Conservation (phyloP, 805 yeast species). For the Saturnispora bothae region DNA sequence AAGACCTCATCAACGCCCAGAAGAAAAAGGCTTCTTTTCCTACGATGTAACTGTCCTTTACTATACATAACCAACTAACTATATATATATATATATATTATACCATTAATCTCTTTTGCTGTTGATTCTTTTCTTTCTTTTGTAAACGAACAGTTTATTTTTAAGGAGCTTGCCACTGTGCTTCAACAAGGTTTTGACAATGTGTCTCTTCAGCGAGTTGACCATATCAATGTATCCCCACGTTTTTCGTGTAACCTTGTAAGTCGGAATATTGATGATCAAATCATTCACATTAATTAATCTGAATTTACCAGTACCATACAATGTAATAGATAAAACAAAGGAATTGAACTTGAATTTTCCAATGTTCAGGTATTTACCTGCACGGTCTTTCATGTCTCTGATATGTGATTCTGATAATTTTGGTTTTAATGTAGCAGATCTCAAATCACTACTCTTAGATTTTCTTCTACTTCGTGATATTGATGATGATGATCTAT, state of each 20-base stretch:
- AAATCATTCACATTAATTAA: conserved; percentile 72
- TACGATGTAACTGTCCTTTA: no score
- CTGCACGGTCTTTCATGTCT: conserved; percentile 68
- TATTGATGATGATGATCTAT: background rate
- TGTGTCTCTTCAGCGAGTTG: conserved; percentile 47
- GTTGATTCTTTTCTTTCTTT: conserved; percentile 11
- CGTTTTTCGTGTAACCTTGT: conserved; percentile 48
- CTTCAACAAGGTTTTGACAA: conserved; percentile 45
- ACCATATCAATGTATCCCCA: conserved; percentile 68
- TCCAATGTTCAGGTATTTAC: conserved; percentile 59
- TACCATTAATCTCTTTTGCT: background rate
- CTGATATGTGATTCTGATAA: conserved; percentile 19
- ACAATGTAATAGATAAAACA: conserved; percentile 59
- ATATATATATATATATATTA: no score
- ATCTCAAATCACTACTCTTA: background rate
- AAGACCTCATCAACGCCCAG: conserved; percentile 1
- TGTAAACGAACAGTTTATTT: conserved; percentile 43
- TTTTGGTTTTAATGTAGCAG: background rate
- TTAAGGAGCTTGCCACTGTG: conserved; percentile 72
- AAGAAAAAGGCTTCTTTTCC: conserved; percentile 2
- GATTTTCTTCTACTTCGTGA: background rate
- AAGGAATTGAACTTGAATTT: conserved; percentile 42
- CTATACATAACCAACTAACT: no score
- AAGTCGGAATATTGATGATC: conserved; percentile 50
- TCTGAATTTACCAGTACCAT: conserved; percentile 59